Base-by-base conservation (phyloP, 78 protist species). In the Dictyostelium firmibasis region DNA sequence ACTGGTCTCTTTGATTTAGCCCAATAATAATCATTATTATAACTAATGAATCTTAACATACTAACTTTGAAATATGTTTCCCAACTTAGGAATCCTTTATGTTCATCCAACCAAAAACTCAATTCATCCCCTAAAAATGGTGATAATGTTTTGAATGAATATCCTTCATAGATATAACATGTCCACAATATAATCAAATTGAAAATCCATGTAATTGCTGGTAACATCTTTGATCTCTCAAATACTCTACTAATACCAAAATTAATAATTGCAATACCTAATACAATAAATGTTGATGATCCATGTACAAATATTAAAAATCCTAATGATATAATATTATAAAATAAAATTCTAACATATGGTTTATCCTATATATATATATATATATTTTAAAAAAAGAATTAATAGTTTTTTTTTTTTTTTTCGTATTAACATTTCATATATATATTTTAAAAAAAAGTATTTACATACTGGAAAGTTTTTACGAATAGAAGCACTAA, bases 41-140 rank as follows among this genome's bases (percentile, higher is more conserved):
- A 95, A 60, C 97, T 95, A 41, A 95, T 89, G 50, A 86, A 84
- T 27, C 97, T 38, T 13, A 95, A 70, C 94, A 95, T 76, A 29
- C 84, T 76, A 29, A 95, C 84, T 50, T 86, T 95, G 27, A 78
- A 95, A 36, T 89, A 91, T 0, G 94, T 92, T 29, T 95, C 94
- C 97, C 97, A 95, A 25, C 83, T 43, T 11, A 94, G 35, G 20
- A 84, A 75, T 27, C 97, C 97, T 5, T 35, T 27, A 38, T 83
- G 31, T 4, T 81, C 47, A 20, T 72, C 86, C 2, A 85, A 23
- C 27, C 60, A 36, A 16, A 38, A 47, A 14, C 76, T 81, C 5
- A 41, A 78, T 25, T 14, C 79, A 10, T 77, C n/a, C 13, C 83
- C 78, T 20, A 36, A 13, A 13, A 36, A 14, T 44, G 9, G 14